Evolutionary conservation across 371 early-diverging fungal genomes (phyloP), one percentile per base, ranked within the genome.

Genomic region (Polyrhizophydium stewartii): DNA sequence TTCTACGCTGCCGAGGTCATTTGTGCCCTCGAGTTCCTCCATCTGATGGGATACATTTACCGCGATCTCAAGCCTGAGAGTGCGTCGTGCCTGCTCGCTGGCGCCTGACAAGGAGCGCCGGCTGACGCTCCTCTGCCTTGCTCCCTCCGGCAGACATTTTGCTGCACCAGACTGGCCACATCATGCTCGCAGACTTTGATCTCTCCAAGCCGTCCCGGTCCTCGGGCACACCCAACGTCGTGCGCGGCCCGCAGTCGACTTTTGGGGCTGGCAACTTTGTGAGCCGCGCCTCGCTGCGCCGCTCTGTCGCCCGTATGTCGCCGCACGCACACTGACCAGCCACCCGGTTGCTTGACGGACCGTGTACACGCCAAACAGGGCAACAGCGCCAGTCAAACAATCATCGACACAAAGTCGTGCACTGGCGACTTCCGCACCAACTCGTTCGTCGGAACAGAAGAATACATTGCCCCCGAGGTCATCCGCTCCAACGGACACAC

Each of bases 151-250:
- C 87, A 88, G 51, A 35, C 35, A 35, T 25, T 16, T 75, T 99
- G 43, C 75, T 99, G 56, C 96, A 94, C 65, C 74, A 83, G 10
- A 69, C 80, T 51, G 99, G 99, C 2, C 95, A 99, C 72, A 87
- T 99, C 61, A 96, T 96, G 76, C 92, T 99, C 55, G 92, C 98
- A 1, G 99, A 99, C 78, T 99, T 99, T 84, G 99, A 99, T 1
- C 98, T 99, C 85, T 95, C 99, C 38, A 45, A 45, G 24, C 45
- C 49, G 22, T 47, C 49, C 28, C 3, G 16, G 28, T 47, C 49
- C 7, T 10, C 49, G 7, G 49, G 49, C 28, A 47, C 49, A 10
- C 49, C 49, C 3, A 47, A 47, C 49, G 16, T 47, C 28, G 16
- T 47, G 49, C 49, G 49, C 22, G 3, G 9, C 9, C 7, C 49